These are phyloP conservation scores for Blastobotrys muscicola DNA, from an alignment of 805 yeast species.

Conservation along the genomic window DNA sequence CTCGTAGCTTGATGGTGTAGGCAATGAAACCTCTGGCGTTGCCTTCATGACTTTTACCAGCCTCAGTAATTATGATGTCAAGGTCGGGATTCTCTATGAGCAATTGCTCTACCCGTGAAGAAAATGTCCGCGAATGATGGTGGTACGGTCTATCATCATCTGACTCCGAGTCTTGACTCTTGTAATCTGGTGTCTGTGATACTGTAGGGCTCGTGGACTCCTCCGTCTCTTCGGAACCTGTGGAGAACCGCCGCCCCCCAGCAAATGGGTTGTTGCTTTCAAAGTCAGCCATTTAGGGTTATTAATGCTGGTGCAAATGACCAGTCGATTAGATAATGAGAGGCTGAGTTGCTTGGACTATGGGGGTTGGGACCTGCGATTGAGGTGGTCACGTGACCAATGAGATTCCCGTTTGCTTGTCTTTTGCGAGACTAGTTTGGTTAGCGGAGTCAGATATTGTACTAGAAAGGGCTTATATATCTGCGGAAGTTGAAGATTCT, in stretches of 20 bases:
- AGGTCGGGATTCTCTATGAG: constrained; percentile 23
- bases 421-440: too few relatives aligned
- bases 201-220: constrained; percentile 6
- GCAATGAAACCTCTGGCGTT: constrained; percentile 68
- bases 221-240: constrained; percentile 11
- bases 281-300: constrained; percentile 24
- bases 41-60: constrained; percentile 79
- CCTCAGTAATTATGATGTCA: constrained; percentile 55
- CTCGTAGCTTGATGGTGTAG: constrained; percentile 65
- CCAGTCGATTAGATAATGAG: too few relatives aligned
- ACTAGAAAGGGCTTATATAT: too few relatives aligned
- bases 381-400: too few relatives aligned
- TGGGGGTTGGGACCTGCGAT: too few relatives aligned
- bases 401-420: too few relatives aligned
- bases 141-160: neutral
- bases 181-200: neutral
- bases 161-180: neutral
- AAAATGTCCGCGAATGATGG: constrained; percentile 12
- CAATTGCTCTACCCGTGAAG: constrained; percentile 27
- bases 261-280: constrained; percentile 40
- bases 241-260: constrained; percentile 15
- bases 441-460: too few relatives aligned
- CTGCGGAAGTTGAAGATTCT: too few relatives aligned
- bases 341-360: too few relatives aligned
- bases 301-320: neutral